A percentile compares a stretch with the other conserved stretches of the same genome.
Evolutionary conservation across 2,329 filamentous ascomycete species (phyloP).

Genomic region (Dryadomyces sulphureus): DNA sequence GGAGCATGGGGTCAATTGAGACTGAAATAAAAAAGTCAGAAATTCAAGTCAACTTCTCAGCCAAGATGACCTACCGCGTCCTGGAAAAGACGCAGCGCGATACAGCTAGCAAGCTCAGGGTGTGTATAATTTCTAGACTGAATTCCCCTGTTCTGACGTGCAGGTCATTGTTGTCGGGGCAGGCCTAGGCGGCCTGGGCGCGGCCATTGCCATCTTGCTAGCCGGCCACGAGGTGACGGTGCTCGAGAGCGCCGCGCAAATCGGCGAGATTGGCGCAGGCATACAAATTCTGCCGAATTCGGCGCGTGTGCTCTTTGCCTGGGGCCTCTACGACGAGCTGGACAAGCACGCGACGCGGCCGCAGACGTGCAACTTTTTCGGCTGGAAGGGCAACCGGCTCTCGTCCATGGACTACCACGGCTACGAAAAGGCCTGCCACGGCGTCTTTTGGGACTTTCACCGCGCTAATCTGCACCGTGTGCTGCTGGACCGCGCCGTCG

Average conservation of each 20-base stretch:
- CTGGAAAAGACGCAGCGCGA: constrained; percentile 1
- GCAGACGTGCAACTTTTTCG: constrained; percentile 5
- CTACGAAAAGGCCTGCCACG: constrained; percentile 9
- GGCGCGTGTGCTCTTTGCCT: constrained; percentile 15
- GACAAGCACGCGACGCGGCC: constrained; percentile 6
- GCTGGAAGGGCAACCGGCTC: constrained; percentile 10
- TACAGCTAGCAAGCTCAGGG: constrained; percentile 2
- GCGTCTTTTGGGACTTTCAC: constrained; percentile 21
- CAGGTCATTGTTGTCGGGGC: constrained; percentile 11
- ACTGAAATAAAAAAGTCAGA: too few relatives aligned
- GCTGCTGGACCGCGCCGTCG: constrained; percentile 15
- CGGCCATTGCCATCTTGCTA: constrained; percentile 22
- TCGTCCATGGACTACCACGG: constrained; percentile 7
- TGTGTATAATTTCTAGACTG: neutral
- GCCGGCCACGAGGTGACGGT: constrained; percentile 23
- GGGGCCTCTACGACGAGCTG: constrained; percentile 13
- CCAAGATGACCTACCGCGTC: neutral
- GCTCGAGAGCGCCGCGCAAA: constrained; percentile 22
- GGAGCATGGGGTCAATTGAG: neutral
- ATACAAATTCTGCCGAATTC: constrained; percentile 25
- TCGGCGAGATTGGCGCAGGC: constrained; percentile 25
- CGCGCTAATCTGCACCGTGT: constrained; percentile 17
- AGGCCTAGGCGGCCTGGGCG: constrained; percentile 22
- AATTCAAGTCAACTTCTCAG: too few relatives aligned
- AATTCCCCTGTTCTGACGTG: neutral